Conservation (phyloP, 2,329 filamentous ascomycete species). For the Talaromyces verruculosus region DNA sequence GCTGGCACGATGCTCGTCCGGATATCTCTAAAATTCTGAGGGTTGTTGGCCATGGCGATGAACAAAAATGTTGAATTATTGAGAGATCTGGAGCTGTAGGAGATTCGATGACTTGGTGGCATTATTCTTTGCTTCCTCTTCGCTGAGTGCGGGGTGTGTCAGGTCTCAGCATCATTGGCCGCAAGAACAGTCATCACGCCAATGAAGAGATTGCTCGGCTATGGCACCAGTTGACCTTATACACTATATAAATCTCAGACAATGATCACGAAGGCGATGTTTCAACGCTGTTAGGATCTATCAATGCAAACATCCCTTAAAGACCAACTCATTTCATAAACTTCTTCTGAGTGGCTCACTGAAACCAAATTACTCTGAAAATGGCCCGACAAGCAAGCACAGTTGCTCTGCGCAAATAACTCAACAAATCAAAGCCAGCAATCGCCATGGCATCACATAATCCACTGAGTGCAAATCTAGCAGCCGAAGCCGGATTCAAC, state of each 20-base stretch:
- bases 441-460: neutral
- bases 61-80: neutral
- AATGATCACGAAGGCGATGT: too few relatives aligned
- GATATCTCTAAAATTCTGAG: neutral
- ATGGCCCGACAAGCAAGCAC: neutral
- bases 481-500: neutral
- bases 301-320: neutral
- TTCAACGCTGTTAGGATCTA: neutral
- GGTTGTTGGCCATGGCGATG: neutral
- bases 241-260: neutral
- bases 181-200: neutral
- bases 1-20: neutral
- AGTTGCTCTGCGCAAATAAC: neutral
- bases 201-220: neutral
- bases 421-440: neutral
- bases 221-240: too few relatives aligned
- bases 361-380: neutral
- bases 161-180: neutral
- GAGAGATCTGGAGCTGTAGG: neutral
- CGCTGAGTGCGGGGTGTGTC: neutral
- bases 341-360: neutral
- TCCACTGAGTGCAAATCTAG: neutral
- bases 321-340: neutral
- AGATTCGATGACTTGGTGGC: neutral
- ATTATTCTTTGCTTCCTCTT: neutral